phyloP scores from a whole-genome alignment of 2,329 filamentous ascomycete species.

The Alternaria conjuncta region DNA sequence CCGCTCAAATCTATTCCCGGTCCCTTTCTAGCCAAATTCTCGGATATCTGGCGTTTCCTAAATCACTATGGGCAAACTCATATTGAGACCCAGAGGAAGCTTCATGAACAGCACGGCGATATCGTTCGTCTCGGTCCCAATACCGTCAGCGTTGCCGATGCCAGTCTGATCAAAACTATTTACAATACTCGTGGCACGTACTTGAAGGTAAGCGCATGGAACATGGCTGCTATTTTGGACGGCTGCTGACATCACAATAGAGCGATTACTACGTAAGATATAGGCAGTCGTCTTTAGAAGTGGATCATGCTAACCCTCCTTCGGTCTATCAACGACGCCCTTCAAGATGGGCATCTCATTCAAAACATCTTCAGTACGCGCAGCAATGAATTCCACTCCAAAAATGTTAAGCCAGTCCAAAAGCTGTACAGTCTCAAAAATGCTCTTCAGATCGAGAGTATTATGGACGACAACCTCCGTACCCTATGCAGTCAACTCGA shows the following conservation, averaged over 20 bases:
- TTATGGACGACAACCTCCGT: slow-evolving; percentile 34
- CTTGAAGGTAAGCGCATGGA: slow-evolving; percentile 29
- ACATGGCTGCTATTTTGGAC: neutral
- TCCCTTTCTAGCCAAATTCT: slow-evolving; percentile 42
- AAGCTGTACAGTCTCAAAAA: slow-evolving; percentile 38
- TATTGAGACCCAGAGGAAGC: slow-evolving; percentile 36
- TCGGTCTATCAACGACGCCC: slow-evolving; percentile 37
- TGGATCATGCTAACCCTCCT: neutral
- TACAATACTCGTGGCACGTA: slow-evolving; percentile 43
- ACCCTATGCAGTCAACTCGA: slow-evolving; percentile 34
- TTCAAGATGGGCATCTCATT: slow-evolving; percentile 38
- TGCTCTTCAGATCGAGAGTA: slow-evolving; percentile 33
- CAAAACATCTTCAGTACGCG: slow-evolving; percentile 43
- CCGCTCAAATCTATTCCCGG: slow-evolving; percentile 42
- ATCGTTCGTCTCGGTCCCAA: slow-evolving; percentile 40
- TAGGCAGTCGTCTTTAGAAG: neutral
- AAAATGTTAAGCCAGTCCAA: slow-evolving; percentile 34
- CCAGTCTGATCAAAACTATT: slow-evolving; percentile 39
- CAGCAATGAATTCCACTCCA: slow-evolving; percentile 38
- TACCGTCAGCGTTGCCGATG: slow-evolving; percentile 38
- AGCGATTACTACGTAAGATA: slow-evolving; percentile 36
- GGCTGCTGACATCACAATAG: slow-evolving; percentile 14
- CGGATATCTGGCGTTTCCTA: slow-evolving; percentile 39
- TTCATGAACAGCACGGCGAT: slow-evolving; percentile 40
- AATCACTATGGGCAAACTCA: slow-evolving; percentile 38